Base-by-base conservation (phyloP, 148 eudicot species). In the Amaranthus hypochondriacus region DNA sequence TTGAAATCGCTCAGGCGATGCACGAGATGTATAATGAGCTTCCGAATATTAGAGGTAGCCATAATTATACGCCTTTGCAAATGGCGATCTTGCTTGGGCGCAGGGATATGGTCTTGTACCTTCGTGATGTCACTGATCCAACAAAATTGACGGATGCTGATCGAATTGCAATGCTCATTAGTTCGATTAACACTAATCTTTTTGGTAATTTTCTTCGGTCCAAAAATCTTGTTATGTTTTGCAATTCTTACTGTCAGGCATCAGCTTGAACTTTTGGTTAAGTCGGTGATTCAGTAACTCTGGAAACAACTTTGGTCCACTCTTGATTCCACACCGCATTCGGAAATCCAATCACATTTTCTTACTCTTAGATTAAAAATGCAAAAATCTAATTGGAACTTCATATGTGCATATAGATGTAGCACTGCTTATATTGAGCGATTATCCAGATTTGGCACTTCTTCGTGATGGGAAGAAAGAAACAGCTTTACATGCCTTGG, bases 81-180 rank as follows among this genome's bases (percentile, higher is more conserved):
- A 80, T 76, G 79, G 79, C 83, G 0, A 76, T 64, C 13, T 58
- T 76, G 69, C 65, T 80, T 7, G 79, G 83, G 1, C 83, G 69
- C 9, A 9, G 69, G 47, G 52, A 60, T 6, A 80, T 80, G 79
- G 83, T 72, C 0, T 28, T 64, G 56, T 76, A 80, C 68, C 83
- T 80, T n/a, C 56, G 71, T 7, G 2, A 3, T 0, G 72, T 75
- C 13, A 79, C 78, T 15, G 66, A 70, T 47, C 54, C 53, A 9
- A 2, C 59, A 60, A 54, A n/a, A 8, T 46, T 79, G 47, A 74
- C 72, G 5, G 75, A 74, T 12, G 43, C 10, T 46, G 82, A 79
- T 47, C 75, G 64, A 28, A 56, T 79, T 39, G 51, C 71, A 6
- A 51, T 79, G 2, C 75, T 79, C 49, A 75, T 65, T n/a, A 51